These are phyloP conservation scores for Purpureocillium takamizusanense DNA, from an alignment of 2,329 filamentous ascomycete genomes.

Conservation along the genomic window DNA sequence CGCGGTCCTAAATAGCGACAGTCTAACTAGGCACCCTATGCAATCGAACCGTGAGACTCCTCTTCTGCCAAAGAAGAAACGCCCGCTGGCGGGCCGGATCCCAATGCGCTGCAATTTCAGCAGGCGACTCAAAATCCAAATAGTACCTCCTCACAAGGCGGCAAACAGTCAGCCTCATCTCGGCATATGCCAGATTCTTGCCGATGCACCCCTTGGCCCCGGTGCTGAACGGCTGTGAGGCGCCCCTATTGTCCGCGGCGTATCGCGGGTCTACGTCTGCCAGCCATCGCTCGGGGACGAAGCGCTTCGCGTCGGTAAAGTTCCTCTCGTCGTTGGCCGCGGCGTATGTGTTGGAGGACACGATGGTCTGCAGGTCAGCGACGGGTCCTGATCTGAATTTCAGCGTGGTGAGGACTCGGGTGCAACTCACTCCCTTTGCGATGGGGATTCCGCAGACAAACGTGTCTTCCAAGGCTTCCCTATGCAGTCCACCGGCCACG, in stretches of 20 bases:
- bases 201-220: constrained; percentile 42
- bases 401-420: too few species aligned
- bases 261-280: constrained; percentile 19
- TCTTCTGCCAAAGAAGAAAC: too few species aligned
- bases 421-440: not conserved
- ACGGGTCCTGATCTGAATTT: too few species aligned
- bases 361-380: not conserved
- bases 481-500: constrained; percentile 8
- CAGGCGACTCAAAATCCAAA: too few species aligned
- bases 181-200: constrained; percentile 26
- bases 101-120: too few species aligned
- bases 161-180: not conserved
- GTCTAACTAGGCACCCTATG: too few species aligned
- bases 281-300: constrained; percentile 37
- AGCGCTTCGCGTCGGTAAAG: constrained; percentile 32
- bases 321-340: constrained; percentile 28
- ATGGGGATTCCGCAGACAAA: not conserved
- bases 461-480: not conserved
- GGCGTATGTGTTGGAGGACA: not conserved
- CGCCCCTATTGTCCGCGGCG: constrained; percentile 26
- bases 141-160: too few species aligned
- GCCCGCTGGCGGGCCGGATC: too few species aligned
- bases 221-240: constrained; percentile 35
- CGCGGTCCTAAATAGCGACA: too few species aligned
- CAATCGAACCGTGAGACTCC: too few species aligned